Evolutionary conservation across 1,284 basidiomycete genomes (phyloP), one percentile per base, ranked within the genome.

Genomic region (Porogramme epimiltina): DNA sequence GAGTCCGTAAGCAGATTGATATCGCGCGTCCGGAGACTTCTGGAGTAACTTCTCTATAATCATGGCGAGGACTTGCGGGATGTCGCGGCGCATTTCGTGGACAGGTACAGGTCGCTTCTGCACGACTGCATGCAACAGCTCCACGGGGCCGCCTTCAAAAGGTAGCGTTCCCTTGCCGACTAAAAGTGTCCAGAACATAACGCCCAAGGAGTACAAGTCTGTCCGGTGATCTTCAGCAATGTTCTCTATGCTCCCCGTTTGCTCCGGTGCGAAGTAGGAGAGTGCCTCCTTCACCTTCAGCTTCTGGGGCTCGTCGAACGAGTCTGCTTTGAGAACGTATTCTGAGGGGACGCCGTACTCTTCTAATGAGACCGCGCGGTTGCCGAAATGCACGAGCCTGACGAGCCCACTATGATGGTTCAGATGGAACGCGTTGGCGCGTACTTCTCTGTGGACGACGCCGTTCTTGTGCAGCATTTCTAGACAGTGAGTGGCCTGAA

Each of bases 241-340:
- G 6, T 82, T 84, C 63, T 87, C 84, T 55, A 83, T 81, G 58
- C 83, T 82, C 13, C 85, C 85, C 1, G 85, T 87, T 64, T 89
- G 86, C 63, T 88, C 86, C 18, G 86, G 86, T 4, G 85, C 84
- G 54, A 88, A 76, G 62, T 87, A 89, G 62, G 83, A 87, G 8
- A 88, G 68, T 2, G 84, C 85, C 67, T 88, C 86, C 66, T 87
- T 87, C 38, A 87, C 80, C 66, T 82, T 85, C 49, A 80, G 67
- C 62, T 85, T 85, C 65, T 85, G 80, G 3, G 70, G 66, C 63
- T 86, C 84, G 56, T 83, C 83, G 48, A 78, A 78, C 4, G 79
- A 67, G 40, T 74, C 73, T 10, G 73, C 78, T 20, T 76, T 76
- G 16, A 88, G 66, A 2, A 88, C 85, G 33, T 87, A 77, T 3